Evolutionary conservation across 2,329 filamentous ascomycete species (phyloP).

Genomic region (Kalmusia sp.): DNA sequence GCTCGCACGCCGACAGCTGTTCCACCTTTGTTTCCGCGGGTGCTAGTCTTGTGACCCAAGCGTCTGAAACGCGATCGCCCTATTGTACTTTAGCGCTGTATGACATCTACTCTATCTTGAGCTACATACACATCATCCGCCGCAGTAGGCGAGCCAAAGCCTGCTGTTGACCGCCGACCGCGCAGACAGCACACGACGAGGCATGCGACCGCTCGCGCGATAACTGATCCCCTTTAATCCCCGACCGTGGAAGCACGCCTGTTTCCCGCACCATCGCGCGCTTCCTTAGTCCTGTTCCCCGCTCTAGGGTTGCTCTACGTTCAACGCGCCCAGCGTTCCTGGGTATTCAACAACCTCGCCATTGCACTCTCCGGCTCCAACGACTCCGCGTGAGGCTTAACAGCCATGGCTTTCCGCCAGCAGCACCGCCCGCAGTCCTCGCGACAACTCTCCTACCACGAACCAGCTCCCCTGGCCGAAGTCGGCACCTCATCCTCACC

Average conservation of each 20-base stretch:
- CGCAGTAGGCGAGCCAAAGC: slow-evolving; percentile 1
- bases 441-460: slow-evolving; percentile 43
- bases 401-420: slow-evolving; percentile 47
- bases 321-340: background rate
- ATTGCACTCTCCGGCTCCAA: slow-evolving; percentile 17
- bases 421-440: slow-evolving; percentile 45
- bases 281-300: background rate
- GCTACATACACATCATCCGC: slow-evolving; percentile 8
- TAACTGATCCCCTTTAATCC: background rate
- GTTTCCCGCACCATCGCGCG: background rate
- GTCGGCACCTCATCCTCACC: slow-evolving; percentile 40
- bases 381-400: slow-evolving; percentile 17
- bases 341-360: slow-evolving; percentile 13
- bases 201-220: slow-evolving; percentile 19
- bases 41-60: slow-evolving; percentile 13
- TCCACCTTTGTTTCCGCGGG: slow-evolving; percentile 19
- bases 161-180: slow-evolving; percentile 24
- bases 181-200: slow-evolving; percentile 22
- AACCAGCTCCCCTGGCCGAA: slow-evolving; percentile 31
- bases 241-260: background rate
- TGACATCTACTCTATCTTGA: slow-evolving; percentile 11
- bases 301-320: background rate
- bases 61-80: slow-evolving; percentile 13
- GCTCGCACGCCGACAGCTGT: slow-evolving; percentile 4
- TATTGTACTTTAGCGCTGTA: slow-evolving; percentile 12